These are phyloP conservation scores for Ascochyta fabae DNA, from an alignment of 2,329 filamentous ascomycete genomes.

Conservation along the genomic window DNA sequence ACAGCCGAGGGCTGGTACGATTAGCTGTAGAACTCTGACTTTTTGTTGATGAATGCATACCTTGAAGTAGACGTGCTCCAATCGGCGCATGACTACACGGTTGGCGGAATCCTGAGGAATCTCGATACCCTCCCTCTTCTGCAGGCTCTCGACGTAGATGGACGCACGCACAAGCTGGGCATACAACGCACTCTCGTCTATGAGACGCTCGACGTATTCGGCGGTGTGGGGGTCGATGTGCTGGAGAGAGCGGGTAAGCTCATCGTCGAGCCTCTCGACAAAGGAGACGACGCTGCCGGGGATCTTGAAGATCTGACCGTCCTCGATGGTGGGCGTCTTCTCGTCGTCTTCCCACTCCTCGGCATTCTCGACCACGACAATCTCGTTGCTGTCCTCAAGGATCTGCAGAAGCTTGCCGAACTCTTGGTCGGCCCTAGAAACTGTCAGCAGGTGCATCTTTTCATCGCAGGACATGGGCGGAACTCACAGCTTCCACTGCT, in stretches of 20 bases:
- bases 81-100: conserved; percentile 87
- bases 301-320: conserved; percentile 84
- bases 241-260: conserved; percentile 95
- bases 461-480: too few species aligned
- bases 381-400: conserved; percentile 78
- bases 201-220: conserved; percentile 94
- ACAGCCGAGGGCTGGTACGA: conserved; percentile 78
- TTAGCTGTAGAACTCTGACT: conserved; percentile 26
- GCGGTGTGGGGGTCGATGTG: conserved; percentile 98
- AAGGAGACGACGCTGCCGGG: conserved; percentile 94
- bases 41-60: conserved; percentile 50
- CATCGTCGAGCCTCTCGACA: conserved; percentile 93
- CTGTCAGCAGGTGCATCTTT: conserved; percentile 12
- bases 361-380: conserved; percentile 86
- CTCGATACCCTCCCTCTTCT: conserved; percentile 72
- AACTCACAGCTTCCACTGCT: conserved; percentile 86
- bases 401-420: conserved; percentile 77
- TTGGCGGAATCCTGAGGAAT: conserved; percentile 87
- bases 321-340: conserved; percentile 77
- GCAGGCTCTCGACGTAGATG: conserved; percentile 85
- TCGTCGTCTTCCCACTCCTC: conserved; percentile 99
- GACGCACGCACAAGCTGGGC: conserved; percentile 87
- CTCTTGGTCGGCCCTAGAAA: conserved; percentile 75
- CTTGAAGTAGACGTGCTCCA: conserved; percentile 99
- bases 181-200: conserved; percentile 89